A percentile compares a stretch with the other conserved stretches of the same genome.
Evolutionary conservation across 345 rosid genomes (phyloP).

Genomic region (Carallia pectinifolia): DNA sequence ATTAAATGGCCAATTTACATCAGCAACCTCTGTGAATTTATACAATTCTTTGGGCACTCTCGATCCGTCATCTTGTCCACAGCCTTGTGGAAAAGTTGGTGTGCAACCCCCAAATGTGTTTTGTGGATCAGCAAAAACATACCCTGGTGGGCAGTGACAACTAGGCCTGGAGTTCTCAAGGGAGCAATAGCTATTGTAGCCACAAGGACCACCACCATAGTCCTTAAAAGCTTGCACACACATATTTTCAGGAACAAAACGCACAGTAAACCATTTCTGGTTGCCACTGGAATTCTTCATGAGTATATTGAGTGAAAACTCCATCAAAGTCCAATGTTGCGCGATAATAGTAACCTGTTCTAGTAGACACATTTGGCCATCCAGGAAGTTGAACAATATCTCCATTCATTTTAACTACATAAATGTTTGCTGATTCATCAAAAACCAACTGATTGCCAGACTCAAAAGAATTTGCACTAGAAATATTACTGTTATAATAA

Average conservation of each 20-base stretch:
- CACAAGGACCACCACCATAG: slow-evolving; percentile 32
- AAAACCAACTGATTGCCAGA: slow-evolving; percentile 21
- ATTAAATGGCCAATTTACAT: slow-evolving; percentile 30
- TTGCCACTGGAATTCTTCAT: slow-evolving; percentile 5
- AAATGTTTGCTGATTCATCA: slow-evolving; percentile 16
- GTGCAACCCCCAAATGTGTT: slow-evolving; percentile 25
- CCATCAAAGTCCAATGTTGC: slow-evolving; percentile 36
- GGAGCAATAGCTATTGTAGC: slow-evolving; percentile 34
- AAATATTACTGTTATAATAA: slow-evolving; percentile 1
- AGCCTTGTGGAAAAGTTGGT: slow-evolving; percentile 20
- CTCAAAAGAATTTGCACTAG: background rate
- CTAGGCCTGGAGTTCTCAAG: background rate
- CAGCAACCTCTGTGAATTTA: background rate
- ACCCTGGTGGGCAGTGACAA: slow-evolving; percentile 33
- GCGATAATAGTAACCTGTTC: slow-evolving; percentile 21
- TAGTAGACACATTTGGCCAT: background rate
- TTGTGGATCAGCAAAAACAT: slow-evolving; percentile 12
- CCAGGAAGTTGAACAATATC: background rate
- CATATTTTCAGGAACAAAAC: slow-evolving; percentile 22
- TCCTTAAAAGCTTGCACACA: background rate
- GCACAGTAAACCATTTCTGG: slow-evolving; percentile 10
- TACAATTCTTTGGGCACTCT: slow-evolving; percentile 13
- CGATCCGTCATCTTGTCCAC: slow-evolving; percentile 12
- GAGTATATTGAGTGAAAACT: slow-evolving; percentile 28
- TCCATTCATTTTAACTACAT: slow-evolving; percentile 1